Percentiles rank a stretch among this genome's conserved stretches.
phyloP scores from a whole-genome alignment of 805 yeast genomes.

The Suhomyces canberraensis region DNA sequence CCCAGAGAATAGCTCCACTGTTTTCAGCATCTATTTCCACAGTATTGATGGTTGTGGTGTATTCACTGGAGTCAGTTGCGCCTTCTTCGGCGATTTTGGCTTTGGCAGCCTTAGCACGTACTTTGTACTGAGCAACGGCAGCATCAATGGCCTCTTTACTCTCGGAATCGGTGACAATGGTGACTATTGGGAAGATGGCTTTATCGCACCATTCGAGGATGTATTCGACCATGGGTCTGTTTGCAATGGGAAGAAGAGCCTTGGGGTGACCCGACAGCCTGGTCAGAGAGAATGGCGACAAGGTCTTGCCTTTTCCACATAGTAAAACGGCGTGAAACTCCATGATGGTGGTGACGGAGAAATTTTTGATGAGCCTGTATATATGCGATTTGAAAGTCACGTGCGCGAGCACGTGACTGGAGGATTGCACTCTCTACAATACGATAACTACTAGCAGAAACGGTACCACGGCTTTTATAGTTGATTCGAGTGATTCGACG shows the following conservation, averaged over 20 bases:
- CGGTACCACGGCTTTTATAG: too few relatives aligned
- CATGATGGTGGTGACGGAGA: slow-evolving; percentile 45
- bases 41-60: slow-evolving; percentile 22
- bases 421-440: too few relatives aligned
- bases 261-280: slow-evolving; percentile 69
- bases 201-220: slow-evolving; percentile 90
- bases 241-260: slow-evolving; percentile 86
- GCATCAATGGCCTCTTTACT: slow-evolving; percentile 45
- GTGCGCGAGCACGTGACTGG: too few relatives aligned
- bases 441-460: too few relatives aligned
- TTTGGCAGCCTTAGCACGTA: slow-evolving; percentile 27
- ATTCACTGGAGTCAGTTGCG: slow-evolving; percentile 12
- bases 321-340: slow-evolving; percentile 88
- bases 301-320: slow-evolving; percentile 78
- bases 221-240: slow-evolving; percentile 81
- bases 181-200: slow-evolving; percentile 71
- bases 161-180: slow-evolving; percentile 55
- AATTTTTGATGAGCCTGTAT: slow-evolving; percentile 19
- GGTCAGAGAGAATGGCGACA: slow-evolving; percentile 68
- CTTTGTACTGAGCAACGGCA: slow-evolving; percentile 48
- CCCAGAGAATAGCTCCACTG: slow-evolving; percentile 63
- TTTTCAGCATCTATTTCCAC: slow-evolving; percentile 41
- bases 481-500: too few relatives aligned
- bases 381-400: too few relatives aligned
- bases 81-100: slow-evolving; percentile 9